These are phyloP conservation scores for Fraxinus nigra DNA, from an alignment of 305 asterid genomes.

Conservation along the genomic window DNA sequence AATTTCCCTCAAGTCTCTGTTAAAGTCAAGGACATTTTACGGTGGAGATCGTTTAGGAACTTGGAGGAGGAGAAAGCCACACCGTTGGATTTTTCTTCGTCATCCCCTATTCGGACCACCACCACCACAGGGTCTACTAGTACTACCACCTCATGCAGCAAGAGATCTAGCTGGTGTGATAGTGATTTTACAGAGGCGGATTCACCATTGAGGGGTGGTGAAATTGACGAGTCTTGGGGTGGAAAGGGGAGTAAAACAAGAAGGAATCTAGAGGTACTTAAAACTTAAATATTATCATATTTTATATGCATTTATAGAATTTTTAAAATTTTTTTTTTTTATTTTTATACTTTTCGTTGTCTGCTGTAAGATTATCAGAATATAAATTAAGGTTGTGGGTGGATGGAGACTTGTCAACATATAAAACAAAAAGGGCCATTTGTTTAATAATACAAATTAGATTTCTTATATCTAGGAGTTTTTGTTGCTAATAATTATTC, in stretches of 20 bases:
- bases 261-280: conserved; percentile 41
- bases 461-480: not conserved
- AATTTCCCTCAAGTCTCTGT: conserved; percentile 22
- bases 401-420: not conserved
- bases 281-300: not conserved
- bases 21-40: conserved; percentile 75
- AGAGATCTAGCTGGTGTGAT: conserved; percentile 61
- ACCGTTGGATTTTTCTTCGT: conserved; percentile 25
- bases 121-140: conserved; percentile 10
- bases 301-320: too few relatives aligned
- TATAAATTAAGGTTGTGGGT: not conserved
- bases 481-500: not conserved
- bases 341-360: not conserved
- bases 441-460: not conserved
- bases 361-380: conserved; percentile 15
- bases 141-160: conserved; percentile 29
- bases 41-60: conserved; percentile 80
- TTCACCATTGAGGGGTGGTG: conserved; percentile 43
- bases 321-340: not conserved
- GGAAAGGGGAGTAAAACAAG: conserved; percentile 18
- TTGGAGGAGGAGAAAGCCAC: conserved; percentile 43
- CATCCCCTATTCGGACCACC: conserved; percentile 28
- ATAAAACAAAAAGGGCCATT: not conserved
- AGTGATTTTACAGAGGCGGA: conserved; percentile 54
- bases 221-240: conserved; percentile 15